phyloP scores from a whole-genome alignment of 495 filamentous ascomycete genomes.

The Penicillium paxilli region DNA sequence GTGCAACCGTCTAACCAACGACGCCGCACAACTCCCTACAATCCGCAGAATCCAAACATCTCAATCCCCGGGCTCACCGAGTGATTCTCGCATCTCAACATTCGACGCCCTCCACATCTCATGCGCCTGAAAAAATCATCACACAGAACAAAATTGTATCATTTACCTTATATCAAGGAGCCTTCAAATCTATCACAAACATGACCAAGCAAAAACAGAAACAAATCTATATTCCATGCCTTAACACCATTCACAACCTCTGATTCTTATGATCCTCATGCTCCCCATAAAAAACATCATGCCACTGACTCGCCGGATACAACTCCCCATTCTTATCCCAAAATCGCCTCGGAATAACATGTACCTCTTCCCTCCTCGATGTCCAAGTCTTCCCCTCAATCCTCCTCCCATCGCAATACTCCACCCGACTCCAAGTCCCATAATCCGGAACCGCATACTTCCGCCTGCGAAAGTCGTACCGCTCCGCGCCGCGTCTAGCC shows the following conservation, averaged over 20 bases:
- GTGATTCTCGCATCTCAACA: conserved; percentile 2
- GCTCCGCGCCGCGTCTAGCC: conserved; percentile 12
- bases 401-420: conserved; percentile 21
- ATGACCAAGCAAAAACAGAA: not conserved
- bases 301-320: conserved; percentile 26
- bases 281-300: conserved; percentile 25
- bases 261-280: conserved; percentile 11
- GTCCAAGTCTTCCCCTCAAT: not conserved
- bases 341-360: conserved; percentile 26
- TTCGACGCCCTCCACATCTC: conserved; percentile 25
- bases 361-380: conserved; percentile 10
- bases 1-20: conserved; percentile 39
- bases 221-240: not conserved
- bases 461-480: conserved; percentile 32
- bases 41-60: conserved; percentile 23
- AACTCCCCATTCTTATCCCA: conserved; percentile 30
- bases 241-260: not conserved
- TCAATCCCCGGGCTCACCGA: conserved; percentile 8
- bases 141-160: too few species aligned
- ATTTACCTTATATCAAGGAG: too few species aligned
- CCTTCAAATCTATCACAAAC: too few species aligned
- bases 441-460: conserved; percentile 29
- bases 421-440: conserved; percentile 31
- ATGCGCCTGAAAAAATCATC: conserved; percentile 31
- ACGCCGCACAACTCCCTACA: conserved; percentile 37